Percentiles rank a stretch among this genome's conserved stretches.
Evolutionary conservation across 768 basidiomycete genomes (phyloP).

Genomic region (Mycena filopes): DNA sequence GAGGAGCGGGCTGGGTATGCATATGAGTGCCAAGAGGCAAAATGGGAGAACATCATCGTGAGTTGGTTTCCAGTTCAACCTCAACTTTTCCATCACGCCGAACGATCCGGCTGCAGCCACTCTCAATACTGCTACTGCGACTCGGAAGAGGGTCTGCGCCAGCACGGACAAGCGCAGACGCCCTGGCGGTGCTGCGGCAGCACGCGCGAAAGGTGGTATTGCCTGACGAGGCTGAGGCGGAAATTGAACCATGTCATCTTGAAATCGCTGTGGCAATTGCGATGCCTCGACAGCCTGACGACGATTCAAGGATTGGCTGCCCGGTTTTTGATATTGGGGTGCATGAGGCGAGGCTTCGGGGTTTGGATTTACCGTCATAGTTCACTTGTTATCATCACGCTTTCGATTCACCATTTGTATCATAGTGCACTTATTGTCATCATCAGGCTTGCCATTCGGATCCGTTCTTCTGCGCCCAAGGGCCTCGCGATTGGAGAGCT

Average conservation of each 20-base stretch:
- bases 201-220: too few species aligned
- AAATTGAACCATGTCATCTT: neutral
- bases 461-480: neutral
- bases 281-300: neutral
- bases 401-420: neutral
- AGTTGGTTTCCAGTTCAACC: too few species aligned
- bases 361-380: neutral
- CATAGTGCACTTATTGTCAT: too few species aligned
- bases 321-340: neutral
- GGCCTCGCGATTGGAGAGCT: neutral
- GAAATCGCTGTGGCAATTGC: constrained; percentile 5
- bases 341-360: neutral
- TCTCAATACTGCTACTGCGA: neutral
- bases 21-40: neutral
- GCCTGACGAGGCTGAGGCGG: too few species aligned
- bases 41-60: neutral
- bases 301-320: neutral
- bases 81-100: too few species aligned
- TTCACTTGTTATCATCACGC: too few species aligned
- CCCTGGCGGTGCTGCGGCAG: too few species aligned
- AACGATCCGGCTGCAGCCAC: too few species aligned
- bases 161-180: too few species aligned
- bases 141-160: too few species aligned
- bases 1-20: neutral
- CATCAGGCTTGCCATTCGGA: too few species aligned